phyloP scores from a whole-genome alignment of 1,139 yeast species.

The Eremothecium cymbalariae region DNA sequence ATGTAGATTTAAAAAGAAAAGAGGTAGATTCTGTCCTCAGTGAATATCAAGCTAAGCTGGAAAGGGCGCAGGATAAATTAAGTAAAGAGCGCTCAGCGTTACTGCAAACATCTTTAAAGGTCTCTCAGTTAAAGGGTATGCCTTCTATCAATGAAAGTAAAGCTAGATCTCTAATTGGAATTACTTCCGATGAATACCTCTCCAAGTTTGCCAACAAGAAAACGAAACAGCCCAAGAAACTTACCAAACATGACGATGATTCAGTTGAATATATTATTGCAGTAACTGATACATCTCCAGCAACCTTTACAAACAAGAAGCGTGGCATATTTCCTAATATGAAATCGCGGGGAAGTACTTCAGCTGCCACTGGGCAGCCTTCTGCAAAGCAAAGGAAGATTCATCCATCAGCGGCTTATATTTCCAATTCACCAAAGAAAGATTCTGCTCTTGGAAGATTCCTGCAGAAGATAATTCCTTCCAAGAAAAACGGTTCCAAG shows the following conservation, averaged over 20 bases:
- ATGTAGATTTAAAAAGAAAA: slow-evolving; percentile 19
- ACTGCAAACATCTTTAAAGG: slow-evolving; percentile 23
- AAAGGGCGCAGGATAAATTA: slow-evolving; percentile 23
- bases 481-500: neutral
- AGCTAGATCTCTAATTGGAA: slow-evolving; percentile 25
- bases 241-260: slow-evolving; percentile 3
- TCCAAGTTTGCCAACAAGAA: slow-evolving; percentile 13
- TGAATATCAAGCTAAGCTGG: slow-evolving; percentile 27
- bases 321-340: neutral
- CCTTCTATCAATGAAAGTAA: slow-evolving; percentile 26
- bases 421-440: too few relatives aligned
- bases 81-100: slow-evolving; percentile 23
- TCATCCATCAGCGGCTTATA: slow-evolving; percentile 2
- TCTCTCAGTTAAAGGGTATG: slow-evolving; percentile 25
- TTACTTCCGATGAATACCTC: slow-evolving; percentile 25
- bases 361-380: neutral
- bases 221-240: slow-evolving; percentile 7
- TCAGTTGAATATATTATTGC: neutral
- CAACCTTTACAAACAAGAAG: neutral
- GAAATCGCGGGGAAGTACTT: neutral
- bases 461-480: slow-evolving; percentile 4
- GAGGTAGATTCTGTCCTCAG: slow-evolving; percentile 28
- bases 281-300: neutral
- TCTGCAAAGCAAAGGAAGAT: slow-evolving; percentile 2
- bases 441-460: slow-evolving; percentile 4